Base-by-base conservation (phyloP, 768 basidiomycete genomes). In the Macrocybe gigantea region DNA sequence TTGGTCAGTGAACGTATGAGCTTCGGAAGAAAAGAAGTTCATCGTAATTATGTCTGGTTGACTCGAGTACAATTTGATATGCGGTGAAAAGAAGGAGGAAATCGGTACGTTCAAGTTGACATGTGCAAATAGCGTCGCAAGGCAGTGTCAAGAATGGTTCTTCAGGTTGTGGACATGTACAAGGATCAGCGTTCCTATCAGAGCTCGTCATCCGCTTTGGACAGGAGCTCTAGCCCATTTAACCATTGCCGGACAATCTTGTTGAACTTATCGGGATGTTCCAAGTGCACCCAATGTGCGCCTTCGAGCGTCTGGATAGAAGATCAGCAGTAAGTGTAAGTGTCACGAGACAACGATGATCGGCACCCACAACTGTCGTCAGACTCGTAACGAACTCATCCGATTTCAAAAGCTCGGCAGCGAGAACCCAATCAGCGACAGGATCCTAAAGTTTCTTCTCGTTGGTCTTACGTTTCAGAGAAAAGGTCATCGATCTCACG, bases 211-310 rank as follows among this genome's bases (percentile, higher is more conserved):
- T 55, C 32, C 47, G 38, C 41, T 50, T 35, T 14, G 1, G 22
- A 22, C 22, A 22, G 22, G 22, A 22, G 4, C 22, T 36, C 34
- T 6, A 48, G 35, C 14, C 55, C 49, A 5, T 56, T 51, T 38
- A 88, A 65, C 83, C 85, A 87, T 33, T 69, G 59, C 12, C 69
- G 67, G 45, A 83, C 64, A 40, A 75, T 62, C 0, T 48, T 41
- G 52, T 87, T 88, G 59, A 82, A 75, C 38, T 64, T 62, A 1
- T 62, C 47, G 0, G 83, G 78, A 49, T 72, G 60, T 59, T 88
- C 85, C 13, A 87, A 64, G 34, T 86, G 85, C 6, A 75, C 67
- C 84, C 85, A 87, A 59, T 88, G 85, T 5, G 79, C 74, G 0
- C 78, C 78, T 6, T 64, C 58, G 47, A 85, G 64, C 2, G 68